Base-by-base conservation (phyloP, 2,329 filamentous ascomycete genomes). In the Acephala macrosclerotiorum region DNA sequence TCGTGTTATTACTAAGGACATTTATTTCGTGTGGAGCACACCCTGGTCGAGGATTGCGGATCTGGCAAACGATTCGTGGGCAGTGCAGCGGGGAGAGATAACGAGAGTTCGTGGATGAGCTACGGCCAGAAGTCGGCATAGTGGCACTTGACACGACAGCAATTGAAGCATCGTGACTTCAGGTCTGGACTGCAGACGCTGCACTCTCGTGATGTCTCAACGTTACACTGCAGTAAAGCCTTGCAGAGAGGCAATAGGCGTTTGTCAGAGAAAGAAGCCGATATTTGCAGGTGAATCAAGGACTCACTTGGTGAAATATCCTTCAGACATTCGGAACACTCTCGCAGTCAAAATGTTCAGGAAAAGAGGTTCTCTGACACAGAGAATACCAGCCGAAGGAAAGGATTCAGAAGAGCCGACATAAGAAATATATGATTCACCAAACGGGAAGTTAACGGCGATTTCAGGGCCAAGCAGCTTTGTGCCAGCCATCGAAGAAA, bases 91-190 rank as follows among this genome's bases (percentile, higher is more conserved):
- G 63, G 57, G 64, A 67, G 66, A 68, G 68, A 70, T 70, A 70
- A 70, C 68, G 47, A 45, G 57, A 16, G 16, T 45, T 62, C 59
- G 62, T 64, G 51, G 68, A 65, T 53, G 66, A 64, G 58, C 60
- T 67, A 66, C 66, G 68, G 66, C 58, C 63, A 65, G 64, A 65
- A 65, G 60, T 66, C 68, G 68, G 68, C 62, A 58, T 42, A 22
- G 29, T 57, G 49, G 42, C 40, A 33, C 22, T 12, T 60, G 42
- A 61, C 60, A 56, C 60, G 38, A 61, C 51, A 57, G 55, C 55
- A 57, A 14, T 36, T 20, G 9, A 29, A 38, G 55, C 33, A 22
- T 57, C 25, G 49, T 29, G 49, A 53, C 49, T 33, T 8, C 7
- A 35, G 35, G 36, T 47, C 57, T 59, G 38, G 57, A 45, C 36